Percentiles rank a stretch among this genome's conserved stretches.
phyloP scores from a whole-genome alignment of 208 protist genomes.

The Vickermania ingenoplastis region DNA sequence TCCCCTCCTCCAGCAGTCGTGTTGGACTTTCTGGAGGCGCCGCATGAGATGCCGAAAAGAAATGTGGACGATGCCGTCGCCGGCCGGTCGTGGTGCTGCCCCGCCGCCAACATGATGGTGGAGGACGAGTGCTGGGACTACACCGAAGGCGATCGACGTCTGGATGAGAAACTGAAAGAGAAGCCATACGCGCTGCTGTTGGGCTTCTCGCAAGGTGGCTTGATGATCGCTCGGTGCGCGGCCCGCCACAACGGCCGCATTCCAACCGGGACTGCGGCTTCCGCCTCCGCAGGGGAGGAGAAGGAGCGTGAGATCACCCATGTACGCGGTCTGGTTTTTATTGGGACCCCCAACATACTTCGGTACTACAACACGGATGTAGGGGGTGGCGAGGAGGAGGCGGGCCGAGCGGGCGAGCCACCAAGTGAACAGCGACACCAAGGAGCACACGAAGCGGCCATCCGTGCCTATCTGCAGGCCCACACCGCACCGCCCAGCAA shows the following conservation, averaged over 20 bases:
- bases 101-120: not conserved
- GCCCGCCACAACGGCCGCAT: constrained; percentile 20
- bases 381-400: not conserved
- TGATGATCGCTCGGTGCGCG: constrained; percentile 58
- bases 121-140: constrained; percentile 15
- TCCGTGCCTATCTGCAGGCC: not conserved
- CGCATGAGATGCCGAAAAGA: not conserved
- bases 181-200: constrained; percentile 45
- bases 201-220: constrained; percentile 77
- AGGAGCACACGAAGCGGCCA: not conserved
- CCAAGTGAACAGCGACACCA: not conserved
- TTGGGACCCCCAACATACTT: constrained; percentile 57
- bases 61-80: constrained; percentile 1
- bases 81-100: constrained; percentile 2
- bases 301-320: constrained; percentile 9
- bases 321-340: constrained; percentile 38
- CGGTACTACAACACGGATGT: constrained; percentile 7
- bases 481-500: not conserved
- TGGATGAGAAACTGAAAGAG: constrained; percentile 18
- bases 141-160: constrained; percentile 28
- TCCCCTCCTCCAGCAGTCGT: not conserved
- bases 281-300: constrained; percentile 4
- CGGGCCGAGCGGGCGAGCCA: not conserved
- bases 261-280: constrained; percentile 3
- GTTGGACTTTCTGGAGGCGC: constrained; percentile 31